Base-by-base conservation (phyloP, 164 flowering plant species). In the Euptelea pleiosperma region DNA sequence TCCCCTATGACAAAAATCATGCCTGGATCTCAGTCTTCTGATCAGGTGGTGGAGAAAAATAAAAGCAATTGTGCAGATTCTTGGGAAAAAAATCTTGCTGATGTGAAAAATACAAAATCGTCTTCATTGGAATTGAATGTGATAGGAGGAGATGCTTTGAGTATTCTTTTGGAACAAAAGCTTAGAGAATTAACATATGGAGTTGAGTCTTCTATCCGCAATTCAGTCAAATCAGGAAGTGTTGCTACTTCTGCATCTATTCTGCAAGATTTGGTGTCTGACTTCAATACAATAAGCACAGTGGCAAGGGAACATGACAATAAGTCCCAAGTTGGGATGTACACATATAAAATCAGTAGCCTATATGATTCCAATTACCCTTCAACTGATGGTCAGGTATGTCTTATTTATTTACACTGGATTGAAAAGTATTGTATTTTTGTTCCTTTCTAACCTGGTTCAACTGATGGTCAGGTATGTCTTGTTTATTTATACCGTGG, bases 101-200 rank as follows among this genome's bases (percentile, higher is more conserved):
- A 67, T 46, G 37, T 73, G 43, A 77, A 83, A 37, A 48, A 66
- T 39, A 35, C 57, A 44, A 76, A 56, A 42, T 60, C 65, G 14
- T 69, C 86, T 34, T 73, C 80, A 6, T 26, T 61, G 10, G 86
- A 86, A 45, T 57, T 71, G 49, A 85, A 77, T 69, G 73, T 71
- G 15, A 68, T 82, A 8, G 86, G 85, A 15, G 83, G 86, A 59
- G 96, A 90, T 73, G 79, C 92, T 37, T 74, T 93, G 69, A 85
- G 91, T 75, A 54, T 70, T 60, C 86, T 90, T 62, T 73, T 90
- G 77, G 97, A 93, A 51, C 83, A 83, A 63, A 87, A 90, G 68
- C 72, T 93, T 18, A 79, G 75, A 61, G 96, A 93, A 63, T 50
- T 93, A 41, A 79, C 89, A 22, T 43, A 56, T 61, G 82, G 70